Evolutionary conservation across 305 asterid species (phyloP).

Genomic region (Fraxinus baroniana): DNA sequence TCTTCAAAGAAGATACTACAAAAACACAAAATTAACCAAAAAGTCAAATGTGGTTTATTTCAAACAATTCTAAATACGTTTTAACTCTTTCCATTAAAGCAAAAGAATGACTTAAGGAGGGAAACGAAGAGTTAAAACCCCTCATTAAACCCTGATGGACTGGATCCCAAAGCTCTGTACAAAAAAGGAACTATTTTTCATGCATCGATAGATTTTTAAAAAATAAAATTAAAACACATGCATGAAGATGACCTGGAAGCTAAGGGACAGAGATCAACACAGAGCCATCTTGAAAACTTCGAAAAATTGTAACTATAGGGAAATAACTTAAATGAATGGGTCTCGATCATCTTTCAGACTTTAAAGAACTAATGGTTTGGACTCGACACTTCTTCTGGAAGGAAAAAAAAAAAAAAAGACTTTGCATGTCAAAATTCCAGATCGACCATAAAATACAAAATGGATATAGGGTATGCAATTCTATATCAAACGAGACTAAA

Average conservation of each 20-base stretch:
- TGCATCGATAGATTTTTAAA: conserved; percentile 12
- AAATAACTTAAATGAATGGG: conserved; percentile 17
- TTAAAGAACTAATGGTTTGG: conserved; percentile 7
- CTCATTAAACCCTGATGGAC: conserved; percentile 12
- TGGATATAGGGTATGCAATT: neutral
- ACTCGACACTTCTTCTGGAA: conserved; percentile 10
- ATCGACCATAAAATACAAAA: conserved; percentile 35
- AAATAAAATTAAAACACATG: conserved; percentile 16
- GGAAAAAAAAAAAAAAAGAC: neutral
- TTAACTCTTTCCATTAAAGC: conserved; percentile 13
- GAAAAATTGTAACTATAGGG: neutral
- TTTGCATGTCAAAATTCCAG: conserved; percentile 32
- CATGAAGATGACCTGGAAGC: conserved; percentile 30
- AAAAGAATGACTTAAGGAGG: neutral
- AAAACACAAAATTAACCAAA: conserved; percentile 4
- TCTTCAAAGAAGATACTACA: neutral
- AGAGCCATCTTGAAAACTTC: neutral
- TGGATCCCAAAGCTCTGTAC: conserved; percentile 18
- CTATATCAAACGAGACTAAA: neutral
- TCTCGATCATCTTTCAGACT: conserved; percentile 32
- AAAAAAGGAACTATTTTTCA: conserved; percentile 9
- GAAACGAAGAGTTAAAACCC: conserved; percentile 10
- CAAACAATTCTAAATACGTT: neutral
- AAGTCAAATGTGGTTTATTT: neutral
- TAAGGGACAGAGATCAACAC: conserved; percentile 9